Evolutionary conservation across 768 basidiomycete genomes (phyloP).

Genomic region (Infundibulicybe gibba): DNA sequence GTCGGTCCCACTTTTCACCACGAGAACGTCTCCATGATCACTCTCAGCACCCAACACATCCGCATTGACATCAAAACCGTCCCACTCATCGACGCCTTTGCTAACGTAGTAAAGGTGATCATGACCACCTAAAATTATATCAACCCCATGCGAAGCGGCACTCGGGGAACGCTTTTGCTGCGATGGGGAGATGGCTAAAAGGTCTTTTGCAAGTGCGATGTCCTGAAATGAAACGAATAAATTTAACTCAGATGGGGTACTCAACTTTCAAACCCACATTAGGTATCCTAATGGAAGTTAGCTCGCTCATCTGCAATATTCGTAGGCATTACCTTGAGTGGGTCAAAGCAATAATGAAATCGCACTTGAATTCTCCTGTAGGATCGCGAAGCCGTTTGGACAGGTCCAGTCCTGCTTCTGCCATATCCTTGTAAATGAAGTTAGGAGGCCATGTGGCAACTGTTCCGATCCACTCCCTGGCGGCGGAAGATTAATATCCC

Average conservation of each 20-base stretch:
- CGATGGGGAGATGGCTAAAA: slow-evolving; percentile 56
- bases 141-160: slow-evolving; percentile 65
- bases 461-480: slow-evolving; percentile 86
- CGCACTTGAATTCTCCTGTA: slow-evolving; percentile 63
- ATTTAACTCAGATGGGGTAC: not conserved
- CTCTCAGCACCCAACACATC: slow-evolving; percentile 62
- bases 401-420: slow-evolving; percentile 63
- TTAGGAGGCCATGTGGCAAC: slow-evolving; percentile 82
- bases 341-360: slow-evolving; percentile 82
- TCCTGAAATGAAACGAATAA: slow-evolving; percentile 50
- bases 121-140: slow-evolving; percentile 84
- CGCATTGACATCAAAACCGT: slow-evolving; percentile 51
- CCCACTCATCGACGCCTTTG: slow-evolving; percentile 64
- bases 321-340: slow-evolving; percentile 57
- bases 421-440: slow-evolving; percentile 78
- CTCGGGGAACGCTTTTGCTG: slow-evolving; percentile 41
- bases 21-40: slow-evolving; percentile 68
- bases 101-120: slow-evolving; percentile 82
- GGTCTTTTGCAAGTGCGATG: slow-evolving; percentile 62
- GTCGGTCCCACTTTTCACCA: slow-evolving; percentile 87
- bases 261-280: slow-evolving; percentile 30
- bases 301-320: not conserved
- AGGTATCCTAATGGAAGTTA: slow-evolving; percentile 32
- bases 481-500: not conserved
- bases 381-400: slow-evolving; percentile 74